phyloP scores from a whole-genome alignment of 192 early-diverging fungal genomes.

The Chytriomyces confervae region DNA sequence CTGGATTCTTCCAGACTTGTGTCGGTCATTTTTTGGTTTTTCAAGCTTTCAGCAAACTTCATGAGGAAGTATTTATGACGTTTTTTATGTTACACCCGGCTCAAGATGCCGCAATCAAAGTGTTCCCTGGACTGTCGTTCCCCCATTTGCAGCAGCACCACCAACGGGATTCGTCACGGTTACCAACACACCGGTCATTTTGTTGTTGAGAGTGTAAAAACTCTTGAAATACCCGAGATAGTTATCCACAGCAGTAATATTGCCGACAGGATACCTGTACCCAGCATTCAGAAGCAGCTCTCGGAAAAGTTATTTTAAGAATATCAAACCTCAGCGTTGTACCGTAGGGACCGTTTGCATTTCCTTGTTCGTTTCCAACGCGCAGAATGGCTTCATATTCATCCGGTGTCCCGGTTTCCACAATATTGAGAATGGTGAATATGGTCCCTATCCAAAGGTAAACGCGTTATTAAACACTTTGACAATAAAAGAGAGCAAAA shows the following conservation, averaged over 20 bases:
- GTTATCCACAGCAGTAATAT: conserved; percentile 39
- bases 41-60: too few relatives aligned
- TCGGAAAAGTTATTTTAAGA: too few relatives aligned
- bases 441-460: background rate
- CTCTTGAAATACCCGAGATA: conserved; percentile 40
- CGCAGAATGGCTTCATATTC: conserved; percentile 38
- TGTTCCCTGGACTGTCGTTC: background rate
- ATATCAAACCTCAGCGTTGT: conserved; percentile 20
- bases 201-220: conserved; percentile 35
- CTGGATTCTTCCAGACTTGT: too few relatives aligned
- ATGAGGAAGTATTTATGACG: too few relatives aligned
- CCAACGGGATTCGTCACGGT: background rate
- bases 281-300: background rate
- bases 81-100: too few relatives aligned
- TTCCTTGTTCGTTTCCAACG: conserved; percentile 28
- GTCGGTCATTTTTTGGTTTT: too few relatives aligned
- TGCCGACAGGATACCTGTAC: conserved; percentile 36
- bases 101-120: too few relatives aligned
- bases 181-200: conserved; percentile 13
- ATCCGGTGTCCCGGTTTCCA: conserved; percentile 20
- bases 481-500: background rate
- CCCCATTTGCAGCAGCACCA: background rate
- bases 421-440: conserved; percentile 32
- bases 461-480: background rate
- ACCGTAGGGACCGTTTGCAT: conserved; percentile 8